Conservation (phyloP, 1,284 basidiomycete species). For the Ceraceosorus guamensis region DNA sequence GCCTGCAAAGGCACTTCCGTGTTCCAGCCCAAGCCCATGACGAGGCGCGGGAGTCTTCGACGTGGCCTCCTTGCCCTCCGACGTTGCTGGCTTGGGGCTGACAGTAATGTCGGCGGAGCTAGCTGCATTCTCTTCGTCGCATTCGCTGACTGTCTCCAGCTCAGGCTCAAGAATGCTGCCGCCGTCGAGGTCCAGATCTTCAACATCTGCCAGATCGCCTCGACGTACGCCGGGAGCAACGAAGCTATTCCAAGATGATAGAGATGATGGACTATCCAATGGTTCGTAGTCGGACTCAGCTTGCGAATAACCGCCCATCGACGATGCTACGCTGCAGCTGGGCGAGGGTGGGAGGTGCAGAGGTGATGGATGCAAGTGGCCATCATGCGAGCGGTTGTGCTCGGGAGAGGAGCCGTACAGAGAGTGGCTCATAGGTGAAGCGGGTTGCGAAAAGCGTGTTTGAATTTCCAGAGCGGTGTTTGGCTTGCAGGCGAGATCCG, state of each 20-base stretch:
- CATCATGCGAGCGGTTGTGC: background rate
- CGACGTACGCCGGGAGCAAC: conserved; percentile 13
- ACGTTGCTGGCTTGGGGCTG: too few relatives aligned
- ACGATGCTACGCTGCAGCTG: background rate
- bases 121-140: conserved; percentile 37
- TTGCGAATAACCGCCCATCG: background rate
- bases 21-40: too few relatives aligned
- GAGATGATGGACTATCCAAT: conserved; percentile 31
- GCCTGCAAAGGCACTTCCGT: too few relatives aligned
- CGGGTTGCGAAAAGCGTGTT: background rate
- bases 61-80: too few relatives aligned
- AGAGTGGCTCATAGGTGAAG: background rate
- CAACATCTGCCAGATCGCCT: conserved; percentile 42
- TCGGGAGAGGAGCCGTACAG: too few relatives aligned
- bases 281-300: conserved; percentile 11
- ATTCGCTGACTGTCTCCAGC: conserved; percentile 38
- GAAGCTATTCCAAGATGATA: conserved; percentile 36
- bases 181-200: conserved; percentile 35
- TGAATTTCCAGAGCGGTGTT: background rate
- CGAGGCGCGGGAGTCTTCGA: too few relatives aligned
- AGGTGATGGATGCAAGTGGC: background rate
- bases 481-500: background rate
- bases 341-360: background rate
- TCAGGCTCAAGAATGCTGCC: conserved; percentile 20
- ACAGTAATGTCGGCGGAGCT: too few relatives aligned